These are phyloP conservation scores for Rhizopogon roseolus DNA, from an alignment of 768 basidiomycete species.

Conservation along the genomic window DNA sequence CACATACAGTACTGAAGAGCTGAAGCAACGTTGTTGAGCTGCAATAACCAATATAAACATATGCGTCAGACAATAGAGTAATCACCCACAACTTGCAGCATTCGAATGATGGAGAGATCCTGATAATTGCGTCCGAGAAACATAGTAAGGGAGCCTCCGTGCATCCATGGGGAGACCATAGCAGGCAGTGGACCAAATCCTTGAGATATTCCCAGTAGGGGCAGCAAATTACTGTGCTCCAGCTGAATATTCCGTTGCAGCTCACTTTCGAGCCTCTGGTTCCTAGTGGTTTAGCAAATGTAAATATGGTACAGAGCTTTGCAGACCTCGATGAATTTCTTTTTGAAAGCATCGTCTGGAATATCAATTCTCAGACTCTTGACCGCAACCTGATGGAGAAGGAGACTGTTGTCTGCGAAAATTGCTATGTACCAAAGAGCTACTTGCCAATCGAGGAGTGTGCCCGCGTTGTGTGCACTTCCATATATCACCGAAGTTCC, in stretches of 20 bases:
- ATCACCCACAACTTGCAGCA: conserved; percentile 12
- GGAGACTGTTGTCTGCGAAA: background rate
- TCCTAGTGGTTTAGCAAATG: background rate
- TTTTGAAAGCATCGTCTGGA: too few species aligned
- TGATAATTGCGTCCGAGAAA: conserved; percentile 6
- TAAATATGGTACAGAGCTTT: background rate
- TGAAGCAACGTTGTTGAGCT: background rate
- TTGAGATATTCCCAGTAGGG: conserved; percentile 11
- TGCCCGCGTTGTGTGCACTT: background rate
- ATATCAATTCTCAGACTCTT: background rate
- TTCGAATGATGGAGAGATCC: conserved; percentile 2
- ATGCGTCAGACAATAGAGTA: background rate
- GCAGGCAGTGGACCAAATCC: conserved; percentile 15
- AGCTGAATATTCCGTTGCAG: conserved; percentile 16
- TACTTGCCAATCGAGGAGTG: background rate
- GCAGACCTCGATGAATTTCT: background rate
- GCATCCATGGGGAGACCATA: conserved; percentile 18
- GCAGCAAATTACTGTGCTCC: conserved; percentile 15
- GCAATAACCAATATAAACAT: too few species aligned
- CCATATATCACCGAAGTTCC: conserved; percentile 6
- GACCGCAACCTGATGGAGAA: conserved; percentile 5
- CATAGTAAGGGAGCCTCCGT: conserved; percentile 7
- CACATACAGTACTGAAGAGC: conserved; percentile 1
- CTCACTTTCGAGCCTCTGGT: conserved; percentile 14
- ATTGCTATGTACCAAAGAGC: background rate